Percentiles rank a stretch among this genome's conserved stretches.
Conservation (phyloP, 1,284 basidiomycete species). For the Lentinula novae-zelandiae region DNA sequence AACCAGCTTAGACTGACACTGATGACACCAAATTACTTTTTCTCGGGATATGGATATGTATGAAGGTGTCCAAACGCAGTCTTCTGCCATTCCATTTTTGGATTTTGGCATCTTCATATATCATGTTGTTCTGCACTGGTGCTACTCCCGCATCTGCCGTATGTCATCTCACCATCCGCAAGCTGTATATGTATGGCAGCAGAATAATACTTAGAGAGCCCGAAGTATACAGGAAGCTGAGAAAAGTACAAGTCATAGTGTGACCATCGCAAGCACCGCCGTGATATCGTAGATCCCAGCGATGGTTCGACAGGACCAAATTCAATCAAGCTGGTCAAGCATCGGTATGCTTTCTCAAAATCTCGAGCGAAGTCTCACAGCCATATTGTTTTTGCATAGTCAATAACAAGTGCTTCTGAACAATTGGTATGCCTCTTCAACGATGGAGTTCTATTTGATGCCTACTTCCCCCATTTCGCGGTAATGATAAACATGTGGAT, state of each 20-base stretch:
- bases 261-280: not conserved
- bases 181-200: not conserved
- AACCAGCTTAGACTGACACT: not conserved
- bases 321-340: too few species aligned
- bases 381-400: too few species aligned
- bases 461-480: too few species aligned
- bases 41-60: not conserved
- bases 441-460: too few species aligned
- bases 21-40: not conserved
- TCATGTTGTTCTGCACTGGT: not conserved
- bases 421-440: too few species aligned
- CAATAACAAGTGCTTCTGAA: too few species aligned
- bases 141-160: constrained; percentile 1
- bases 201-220: not conserved
- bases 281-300: not conserved
- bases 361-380: too few species aligned
- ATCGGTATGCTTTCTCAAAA: too few species aligned
- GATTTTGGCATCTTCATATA: constrained; percentile 1
- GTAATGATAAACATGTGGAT: not conserved
- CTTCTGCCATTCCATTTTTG: not conserved
- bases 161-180: not conserved
- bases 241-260: not conserved
- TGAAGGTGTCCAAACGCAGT: not conserved
- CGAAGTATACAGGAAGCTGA: not conserved
- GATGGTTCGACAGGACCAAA: too few species aligned